phyloP scores from a whole-genome alignment of 1,139 yeast genomes.

The Scheffersomyces titani region DNA sequence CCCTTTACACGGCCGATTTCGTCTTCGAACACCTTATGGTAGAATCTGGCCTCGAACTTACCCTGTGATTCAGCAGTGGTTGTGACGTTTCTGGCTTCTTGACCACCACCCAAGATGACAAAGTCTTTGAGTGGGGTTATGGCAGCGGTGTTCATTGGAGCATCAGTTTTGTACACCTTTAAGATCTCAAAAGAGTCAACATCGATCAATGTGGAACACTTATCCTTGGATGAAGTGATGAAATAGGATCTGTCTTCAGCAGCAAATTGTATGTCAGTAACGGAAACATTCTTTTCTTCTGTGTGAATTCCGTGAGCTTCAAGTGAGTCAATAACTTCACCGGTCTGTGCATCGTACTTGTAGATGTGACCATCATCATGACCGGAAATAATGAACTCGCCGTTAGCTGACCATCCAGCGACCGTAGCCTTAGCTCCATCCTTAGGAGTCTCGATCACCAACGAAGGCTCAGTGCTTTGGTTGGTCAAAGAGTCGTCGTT shows the following conservation, averaged over 20 bases:
- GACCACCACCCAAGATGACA: conserved; percentile 98
- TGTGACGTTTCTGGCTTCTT: conserved; percentile 97
- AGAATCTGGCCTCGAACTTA: conserved; percentile 94
- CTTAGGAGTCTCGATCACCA: conserved; percentile 64
- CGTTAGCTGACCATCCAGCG: conserved; percentile 86
- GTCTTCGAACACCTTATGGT: conserved; percentile 92
- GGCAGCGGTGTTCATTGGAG: conserved; percentile 95
- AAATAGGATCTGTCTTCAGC: conserved; percentile 82
- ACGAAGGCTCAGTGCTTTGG: conserved; percentile 52
- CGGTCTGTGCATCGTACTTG: conserved; percentile 76
- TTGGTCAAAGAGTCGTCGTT: conserved; percentile 35
- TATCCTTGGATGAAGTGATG: conserved; percentile 91
- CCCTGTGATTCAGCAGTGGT: conserved; percentile 94
- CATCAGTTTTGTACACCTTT: conserved; percentile 82
- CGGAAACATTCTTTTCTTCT: conserved; percentile 53
- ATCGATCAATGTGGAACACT: conserved; percentile 78
- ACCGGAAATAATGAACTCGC: conserved; percentile 76
- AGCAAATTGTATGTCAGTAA: conserved; percentile 90
- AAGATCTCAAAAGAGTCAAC: conserved; percentile 72
- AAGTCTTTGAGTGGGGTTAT: conserved; percentile 91
- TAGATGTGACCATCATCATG: conserved; percentile 85
- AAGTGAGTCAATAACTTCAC: conserved; percentile 61
- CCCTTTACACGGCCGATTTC: conserved; percentile 98
- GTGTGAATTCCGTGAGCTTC: conserved; percentile 65
- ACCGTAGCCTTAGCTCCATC: conserved; percentile 71